Percentiles rank a stretch among this genome's conserved stretches.
These are phyloP conservation scores for Penicillium sp. DNA, from an alignment of 2,329 filamentous ascomycete genomes.

Conservation along the genomic window DNA sequence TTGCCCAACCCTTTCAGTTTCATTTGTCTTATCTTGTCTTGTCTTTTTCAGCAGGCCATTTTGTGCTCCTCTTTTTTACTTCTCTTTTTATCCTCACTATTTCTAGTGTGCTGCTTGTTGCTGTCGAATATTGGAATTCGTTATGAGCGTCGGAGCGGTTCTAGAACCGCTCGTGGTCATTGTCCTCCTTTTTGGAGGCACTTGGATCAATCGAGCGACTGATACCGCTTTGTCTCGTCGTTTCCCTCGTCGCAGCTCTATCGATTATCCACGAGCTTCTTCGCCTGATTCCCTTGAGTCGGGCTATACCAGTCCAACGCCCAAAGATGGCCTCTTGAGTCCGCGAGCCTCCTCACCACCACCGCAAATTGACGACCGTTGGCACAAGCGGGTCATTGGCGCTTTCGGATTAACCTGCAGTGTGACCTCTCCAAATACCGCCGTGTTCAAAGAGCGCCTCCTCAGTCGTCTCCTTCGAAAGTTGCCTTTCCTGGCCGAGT, in stretches of 20 bases:
- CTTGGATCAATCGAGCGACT: slow-evolving; percentile 61
- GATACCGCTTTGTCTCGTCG: slow-evolving; percentile 37
- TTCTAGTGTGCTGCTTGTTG: too few species aligned
- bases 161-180: slow-evolving; percentile 67
- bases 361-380: slow-evolving; percentile 48
- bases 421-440: slow-evolving; percentile 65
- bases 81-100: background rate
- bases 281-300: slow-evolving; percentile 49
- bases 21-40: background rate
- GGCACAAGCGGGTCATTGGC: slow-evolving; percentile 55
- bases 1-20: background rate
- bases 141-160: slow-evolving; percentile 61
- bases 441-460: slow-evolving; percentile 62
- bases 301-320: slow-evolving; percentile 41
- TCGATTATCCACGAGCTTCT: slow-evolving; percentile 20
- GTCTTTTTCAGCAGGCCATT: background rate
- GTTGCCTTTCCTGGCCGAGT: slow-evolving; percentile 74
- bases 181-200: slow-evolving; percentile 63
- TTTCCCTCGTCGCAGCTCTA: slow-evolving; percentile 26
- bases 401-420: slow-evolving; percentile 52
- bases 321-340: slow-evolving; percentile 41
- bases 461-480: slow-evolving; percentile 67
- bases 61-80: background rate
- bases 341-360: slow-evolving; percentile 41
- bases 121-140: slow-evolving; percentile 5